Base-by-base conservation (phyloP, 2,329 filamentous ascomycete genomes). In the Aureobasidium sp. region DNA sequence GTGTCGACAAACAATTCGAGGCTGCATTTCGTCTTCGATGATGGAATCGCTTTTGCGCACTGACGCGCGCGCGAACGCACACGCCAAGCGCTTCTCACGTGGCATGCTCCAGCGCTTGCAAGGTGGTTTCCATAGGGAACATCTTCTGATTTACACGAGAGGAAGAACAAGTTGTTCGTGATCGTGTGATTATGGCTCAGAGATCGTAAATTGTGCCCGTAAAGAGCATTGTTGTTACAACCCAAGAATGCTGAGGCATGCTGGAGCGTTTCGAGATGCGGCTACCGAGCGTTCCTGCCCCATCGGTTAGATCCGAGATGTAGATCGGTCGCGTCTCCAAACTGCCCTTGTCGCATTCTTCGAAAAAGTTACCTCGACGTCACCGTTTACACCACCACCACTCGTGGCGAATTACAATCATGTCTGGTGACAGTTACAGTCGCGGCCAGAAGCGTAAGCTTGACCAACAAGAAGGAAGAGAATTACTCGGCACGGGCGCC, bases 361-460 rank as follows among this genome's bases (percentile, higher is more conserved):
- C 43, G 2, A 24, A 36, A 46, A 46, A 44, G n/a, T 13, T 20
- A 24, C 39, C 27, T 34, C 27, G 53, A 44, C 53, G 27, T 57
- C 53, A 46, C 39, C 39, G 46, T 27, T 20, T 9, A 29, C 29
- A 29, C 32, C 26, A 13, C 41, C 34, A 36, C 20, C n/a, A 32
- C 2, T 5, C 41, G 41, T 48, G 43, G 4, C 29, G 12, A 48
- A 24, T 43, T 34, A 41, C 41, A 46, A 32, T 13, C 60, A 62
- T 62, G 60, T 48, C 60, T 15, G 50, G 50, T 20, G 43, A 62
- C 51, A 50, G 60, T 12, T 17, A 46, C 50, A 53, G 37, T 46
- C 59, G 59, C 17, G 59, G 59, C 39, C 46, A 61, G 39, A 62
- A 62, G 60, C 60, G 60, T 43, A 62, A 56, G 50, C 48, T 53